Evolutionary conservation across 73 alveolate genomes (phyloP), one percentile per base, ranked within the genome.

Genomic region (Tetrahymena elliotti): DNA sequence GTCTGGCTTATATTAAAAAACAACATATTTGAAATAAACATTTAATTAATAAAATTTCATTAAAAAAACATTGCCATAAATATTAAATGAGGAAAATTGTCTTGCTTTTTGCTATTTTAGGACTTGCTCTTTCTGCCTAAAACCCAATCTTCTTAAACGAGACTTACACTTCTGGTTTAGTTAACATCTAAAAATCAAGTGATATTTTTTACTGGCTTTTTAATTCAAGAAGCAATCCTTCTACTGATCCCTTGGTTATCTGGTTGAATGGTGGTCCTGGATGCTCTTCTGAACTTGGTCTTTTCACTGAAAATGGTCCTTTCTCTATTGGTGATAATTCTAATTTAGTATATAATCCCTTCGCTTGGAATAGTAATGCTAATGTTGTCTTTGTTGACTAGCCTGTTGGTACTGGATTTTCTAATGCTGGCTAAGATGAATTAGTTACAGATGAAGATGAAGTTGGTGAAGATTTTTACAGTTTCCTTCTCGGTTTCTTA

Each of bases 261-360:
- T 98, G 99, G 99, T 96, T 98, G 93, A 97, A 97, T 84, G 99
- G 99, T 47, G 99, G 99, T 33, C 99, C 99, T 9, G 99, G 99
- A 9, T 98, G 99, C 94, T 97, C 99, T 9, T 95, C 98, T 6
- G 53, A 97, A 53, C 96, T 97, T 92, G 99, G 98, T 15, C 94
- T 97, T 96, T 97, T 96, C 52, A 53, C 52, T 84, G 99, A 98
- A 96, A 95, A 98, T 93, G 99, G 99, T 6, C 99, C 99, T 9
- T 95, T 93, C 93, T 84, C 83, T 20, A 82, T 94, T n/a, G 53
- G 39, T 31, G 93, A 39, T 92, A 93, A 94, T 88, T 24, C 31
- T 11, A 39, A n/a, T 18, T 52, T 94, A 22, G 27, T 20, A 33
- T 33, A 31, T 31, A 94, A 94, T 94, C 93, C 93, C 20, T 68